Base-by-base conservation (phyloP, 495 filamentous ascomycete species). In the Daldinia loculata region DNA sequence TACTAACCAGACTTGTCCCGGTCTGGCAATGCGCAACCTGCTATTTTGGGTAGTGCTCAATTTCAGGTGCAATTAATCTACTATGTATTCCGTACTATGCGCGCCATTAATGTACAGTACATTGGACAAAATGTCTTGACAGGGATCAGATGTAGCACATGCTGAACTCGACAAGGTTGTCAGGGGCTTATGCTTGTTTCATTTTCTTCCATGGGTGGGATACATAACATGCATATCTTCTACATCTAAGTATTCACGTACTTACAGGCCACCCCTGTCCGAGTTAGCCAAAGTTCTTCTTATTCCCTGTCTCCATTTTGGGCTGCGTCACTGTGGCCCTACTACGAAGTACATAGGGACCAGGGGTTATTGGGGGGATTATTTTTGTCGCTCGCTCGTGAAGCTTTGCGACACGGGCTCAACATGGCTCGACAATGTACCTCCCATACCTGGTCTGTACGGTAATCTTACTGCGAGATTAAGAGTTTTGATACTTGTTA, bases 291-390 rank as follows among this genome's bases (percentile, higher is more conserved):
- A 62, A 65, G 56, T 34, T 61, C 64, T 48, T 63, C 32, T 51
- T 72, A 64, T 61, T 63, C 65, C 70, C 70, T 65, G 67, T 68
- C 29, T 43, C 70, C 58, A 68, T 72, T 55, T 73, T 51, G 70
- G 65, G 70, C 66, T 73, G 70, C 70, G 70, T 73, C 70, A 73
- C 70, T 73, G 70, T 73, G 70, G 70, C 65, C 70, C 61, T 66
- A 50, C 56, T 56, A n/a, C n/a, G n/a, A n/a, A n/a, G n/a, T n/a
- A n/a, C n/a, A n/a, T n/a, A 66, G 29, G n/a, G 34, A 36, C n/a
- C 7, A 38, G 38, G 38, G 55, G 55, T 24, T 27, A n/a, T 27
- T 41, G 61, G 66, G 61, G 56, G 56, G 56, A 73, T 73, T 73
- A 73, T 73, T 73, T 73, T 73, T 69, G 65, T 73, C 61, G 59